phyloP scores from a whole-genome alignment of 768 basidiomycete species.

The Rhodotorula paludigena region DNA sequence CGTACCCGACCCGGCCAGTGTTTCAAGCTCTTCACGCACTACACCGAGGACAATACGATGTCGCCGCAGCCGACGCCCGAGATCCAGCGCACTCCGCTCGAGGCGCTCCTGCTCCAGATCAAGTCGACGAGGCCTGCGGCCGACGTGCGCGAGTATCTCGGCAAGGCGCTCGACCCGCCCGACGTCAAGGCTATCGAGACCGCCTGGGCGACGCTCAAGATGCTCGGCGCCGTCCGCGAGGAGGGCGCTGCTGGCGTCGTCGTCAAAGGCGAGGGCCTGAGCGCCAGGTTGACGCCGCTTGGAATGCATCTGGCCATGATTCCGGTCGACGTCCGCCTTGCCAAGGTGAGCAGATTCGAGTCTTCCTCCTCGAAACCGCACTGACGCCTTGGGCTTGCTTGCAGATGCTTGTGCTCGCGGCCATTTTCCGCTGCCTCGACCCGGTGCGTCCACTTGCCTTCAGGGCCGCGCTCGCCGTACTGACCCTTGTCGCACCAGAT shows the following conservation, averaged over 20 bases:
- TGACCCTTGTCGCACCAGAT: constrained; percentile 45
- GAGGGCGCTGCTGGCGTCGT: constrained; percentile 53
- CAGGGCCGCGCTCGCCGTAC: neutral
- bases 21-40: constrained; percentile 79
- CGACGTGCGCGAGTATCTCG: constrained; percentile 71
- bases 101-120: constrained; percentile 71
- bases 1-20: constrained; percentile 74
- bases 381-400: neutral
- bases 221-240: constrained; percentile 64
- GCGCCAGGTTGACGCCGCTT: constrained; percentile 65
- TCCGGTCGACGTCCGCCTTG: constrained; percentile 81
- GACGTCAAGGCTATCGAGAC: constrained; percentile 66
- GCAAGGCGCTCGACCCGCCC: constrained; percentile 78
- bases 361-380: neutral
- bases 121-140: constrained; percentile 72
- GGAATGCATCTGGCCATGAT: constrained; percentile 76
- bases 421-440: constrained; percentile 74
- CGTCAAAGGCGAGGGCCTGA: constrained; percentile 41
- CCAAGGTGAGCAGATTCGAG: constrained; percentile 73
- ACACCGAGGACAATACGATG: constrained; percentile 63
- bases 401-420: constrained; percentile 82
- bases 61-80: constrained; percentile 72
- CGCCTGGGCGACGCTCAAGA: constrained; percentile 66
- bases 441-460: constrained; percentile 49
- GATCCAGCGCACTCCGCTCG: constrained; percentile 78